A percentile compares a stretch with the other conserved stretches of the same genome.
Conservation (phyloP, 306 rosid species). For the Cucumis hystrix region DNA sequence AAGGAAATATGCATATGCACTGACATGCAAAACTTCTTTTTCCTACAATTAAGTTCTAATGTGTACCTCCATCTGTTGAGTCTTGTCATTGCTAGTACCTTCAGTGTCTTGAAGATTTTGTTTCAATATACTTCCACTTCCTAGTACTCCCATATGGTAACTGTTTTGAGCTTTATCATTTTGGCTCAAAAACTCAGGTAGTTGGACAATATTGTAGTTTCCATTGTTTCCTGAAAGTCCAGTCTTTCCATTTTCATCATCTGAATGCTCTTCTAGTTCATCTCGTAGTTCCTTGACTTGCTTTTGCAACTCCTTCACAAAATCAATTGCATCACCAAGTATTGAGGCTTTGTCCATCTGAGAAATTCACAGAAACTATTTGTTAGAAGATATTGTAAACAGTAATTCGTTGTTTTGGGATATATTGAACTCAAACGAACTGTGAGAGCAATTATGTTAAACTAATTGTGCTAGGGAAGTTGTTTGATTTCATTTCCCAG, state of each 20-base stretch:
- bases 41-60: not conserved
- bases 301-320: constrained; percentile 49
- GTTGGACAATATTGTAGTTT: constrained; percentile 19
- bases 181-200: constrained; percentile 18
- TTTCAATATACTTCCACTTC: constrained; percentile 24
- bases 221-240: constrained; percentile 15
- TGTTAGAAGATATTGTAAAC: constrained; percentile 1
- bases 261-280: constrained; percentile 72
- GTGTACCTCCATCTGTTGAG: constrained; percentile 78
- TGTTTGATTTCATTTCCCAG: not conserved
- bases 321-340: constrained; percentile 85
- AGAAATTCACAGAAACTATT: not conserved
- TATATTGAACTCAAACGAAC: not conserved
- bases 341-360: constrained; percentile 75
- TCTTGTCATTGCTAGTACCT: constrained; percentile 26
- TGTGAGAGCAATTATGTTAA: not conserved
- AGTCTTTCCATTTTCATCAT: constrained; percentile 28
- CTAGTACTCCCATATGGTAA: constrained; percentile 29
- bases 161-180: constrained; percentile 15
- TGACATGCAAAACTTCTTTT: no score
- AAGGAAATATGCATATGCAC: not conserved
- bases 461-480: not conserved
- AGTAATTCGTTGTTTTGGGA: not conserved
- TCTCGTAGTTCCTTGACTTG: constrained; percentile 75
- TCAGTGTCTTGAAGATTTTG: constrained; percentile 37